These are phyloP conservation scores for Mycena indigotica DNA, from an alignment of 768 basidiomycete genomes.

Conservation along the genomic window DNA sequence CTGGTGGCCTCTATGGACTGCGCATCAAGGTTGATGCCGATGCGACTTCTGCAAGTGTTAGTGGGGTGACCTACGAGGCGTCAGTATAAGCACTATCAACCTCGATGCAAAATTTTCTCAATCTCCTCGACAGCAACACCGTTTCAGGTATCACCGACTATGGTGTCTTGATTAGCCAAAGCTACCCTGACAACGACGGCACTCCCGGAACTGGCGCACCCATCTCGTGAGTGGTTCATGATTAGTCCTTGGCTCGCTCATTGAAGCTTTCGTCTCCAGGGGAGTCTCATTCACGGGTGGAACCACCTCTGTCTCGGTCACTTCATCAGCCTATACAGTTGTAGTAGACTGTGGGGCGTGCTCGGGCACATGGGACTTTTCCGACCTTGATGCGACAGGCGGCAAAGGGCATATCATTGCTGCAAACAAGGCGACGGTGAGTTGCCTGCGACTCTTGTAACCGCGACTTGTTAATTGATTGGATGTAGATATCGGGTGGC, in stretches of 20 bases:
- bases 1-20: slow-evolving; percentile 26
- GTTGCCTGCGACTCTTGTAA: background rate
- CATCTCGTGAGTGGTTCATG: slow-evolving; percentile 25
- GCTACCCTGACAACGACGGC: slow-evolving; percentile 46
- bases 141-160: slow-evolving; percentile 17
- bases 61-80: slow-evolving; percentile 10
- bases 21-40: slow-evolving; percentile 24
- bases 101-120: no score
- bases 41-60: slow-evolving; percentile 17
- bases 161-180: slow-evolving; percentile 49
- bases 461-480: background rate
- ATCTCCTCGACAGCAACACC: slow-evolving; percentile 12
- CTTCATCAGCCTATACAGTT: slow-evolving; percentile 32
- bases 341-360: slow-evolving; percentile 48
- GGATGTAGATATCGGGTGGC: slow-evolving; percentile 6
- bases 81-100: background rate
- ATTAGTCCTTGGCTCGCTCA: slow-evolving; percentile 34
- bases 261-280: background rate
- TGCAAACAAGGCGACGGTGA: slow-evolving; percentile 20
- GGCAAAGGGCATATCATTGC: slow-evolving; percentile 30
- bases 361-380: slow-evolving; percentile 49
- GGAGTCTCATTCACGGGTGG: slow-evolving; percentile 39
- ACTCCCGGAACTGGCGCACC: slow-evolving; percentile 46
- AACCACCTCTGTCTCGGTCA: slow-evolving; percentile 38
- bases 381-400: slow-evolving; percentile 39